Evolutionary conservation across 805 yeast genomes (phyloP), one percentile per base, ranked within the genome.

Genomic region (Candida boidinii): DNA sequence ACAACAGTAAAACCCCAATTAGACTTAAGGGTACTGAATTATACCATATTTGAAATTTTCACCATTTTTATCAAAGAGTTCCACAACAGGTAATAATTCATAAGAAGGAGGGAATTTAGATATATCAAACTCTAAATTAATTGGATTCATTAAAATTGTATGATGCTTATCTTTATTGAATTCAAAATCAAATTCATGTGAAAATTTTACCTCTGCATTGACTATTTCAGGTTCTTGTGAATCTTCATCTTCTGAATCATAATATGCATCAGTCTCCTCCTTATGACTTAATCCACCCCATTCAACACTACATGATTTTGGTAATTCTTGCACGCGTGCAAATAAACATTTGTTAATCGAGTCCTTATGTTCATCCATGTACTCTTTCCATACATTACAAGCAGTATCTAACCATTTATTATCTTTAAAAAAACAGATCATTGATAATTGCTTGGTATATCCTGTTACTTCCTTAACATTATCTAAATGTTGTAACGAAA

Each of bases 401-500:
- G 64, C 70, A 4, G 48, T 28, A 0, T 48, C 36, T 1, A 66
- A 57, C 31, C 56, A 42, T 0, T 33, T 21, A 0, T 34, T 17
- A 24, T 57, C 49, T 2, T 76, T 68, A 4, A 78, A 58, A 40
- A 70, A 83, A 37, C 86, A 79, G 2, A 76, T 63, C 34, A 69
- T 64, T 6, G 62, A 56, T 1, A 75, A 56, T 17, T 73, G 64
- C 13, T 59, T 60, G 2, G 42, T 42, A 10, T 69, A 66, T 7
- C 65, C 67, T 13, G 77, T 66, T 6, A 77, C 72, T 5, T 66
- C 46, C 41, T 77, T 73, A 3, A 87, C 79, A 12, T 73, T 67
- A 39, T 67, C 64, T 31, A 86, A 70, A 56, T 87, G 92, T 52
- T 85, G 94, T 31, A 88, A 65, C 0, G 95, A 64, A 17, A 87